Conservation (phyloP, 768 basidiomycete species). For the Leucosporidium yakuticum region DNA sequence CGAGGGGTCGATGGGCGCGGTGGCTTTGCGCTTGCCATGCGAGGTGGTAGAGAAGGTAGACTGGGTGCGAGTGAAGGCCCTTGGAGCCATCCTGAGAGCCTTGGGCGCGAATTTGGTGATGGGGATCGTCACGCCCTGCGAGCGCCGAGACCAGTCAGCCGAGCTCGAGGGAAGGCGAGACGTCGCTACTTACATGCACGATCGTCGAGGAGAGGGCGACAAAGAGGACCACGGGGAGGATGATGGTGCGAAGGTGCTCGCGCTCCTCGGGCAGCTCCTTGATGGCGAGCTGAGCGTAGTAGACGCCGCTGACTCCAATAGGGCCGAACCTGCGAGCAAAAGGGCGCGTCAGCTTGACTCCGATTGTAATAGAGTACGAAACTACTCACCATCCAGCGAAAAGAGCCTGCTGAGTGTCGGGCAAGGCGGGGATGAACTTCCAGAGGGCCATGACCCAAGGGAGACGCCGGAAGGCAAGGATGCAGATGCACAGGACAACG, state of each 20-base stretch:
- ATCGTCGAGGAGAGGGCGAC: conserved; percentile 44
- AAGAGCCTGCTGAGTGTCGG: conserved; percentile 37
- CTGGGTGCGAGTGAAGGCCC: conserved; percentile 20
- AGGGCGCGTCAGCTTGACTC: too few relatives aligned
- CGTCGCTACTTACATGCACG: conserved; percentile 38
- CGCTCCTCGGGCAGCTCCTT: conserved; percentile 42
- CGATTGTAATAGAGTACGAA: neutral
- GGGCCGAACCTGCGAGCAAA: neutral
- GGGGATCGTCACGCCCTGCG: conserved; percentile 43
- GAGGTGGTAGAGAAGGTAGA: conserved; percentile 9
- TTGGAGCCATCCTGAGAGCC: conserved; percentile 30
- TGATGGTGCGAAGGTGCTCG: conserved; percentile 37
- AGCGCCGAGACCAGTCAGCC: too few relatives aligned
- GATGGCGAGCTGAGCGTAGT: conserved; percentile 45
- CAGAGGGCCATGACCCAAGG: conserved; percentile 44
- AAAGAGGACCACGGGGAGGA: conserved; percentile 45
- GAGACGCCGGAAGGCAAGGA: conserved; percentile 44
- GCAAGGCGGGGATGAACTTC: conserved; percentile 42
- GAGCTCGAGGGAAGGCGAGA: too few relatives aligned
- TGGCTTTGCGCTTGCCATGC: neutral
- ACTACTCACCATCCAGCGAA: conserved; percentile 47
- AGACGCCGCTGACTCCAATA: conserved; percentile 37
- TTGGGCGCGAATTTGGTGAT: conserved; percentile 37
- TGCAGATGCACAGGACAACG: conserved; percentile 43
- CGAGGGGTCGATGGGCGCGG: too few relatives aligned